Percentiles rank a stretch among this genome's conserved stretches.
Conservation (phyloP, 139 green algal genomes). For the Chlamydomonas sp. region DNA sequence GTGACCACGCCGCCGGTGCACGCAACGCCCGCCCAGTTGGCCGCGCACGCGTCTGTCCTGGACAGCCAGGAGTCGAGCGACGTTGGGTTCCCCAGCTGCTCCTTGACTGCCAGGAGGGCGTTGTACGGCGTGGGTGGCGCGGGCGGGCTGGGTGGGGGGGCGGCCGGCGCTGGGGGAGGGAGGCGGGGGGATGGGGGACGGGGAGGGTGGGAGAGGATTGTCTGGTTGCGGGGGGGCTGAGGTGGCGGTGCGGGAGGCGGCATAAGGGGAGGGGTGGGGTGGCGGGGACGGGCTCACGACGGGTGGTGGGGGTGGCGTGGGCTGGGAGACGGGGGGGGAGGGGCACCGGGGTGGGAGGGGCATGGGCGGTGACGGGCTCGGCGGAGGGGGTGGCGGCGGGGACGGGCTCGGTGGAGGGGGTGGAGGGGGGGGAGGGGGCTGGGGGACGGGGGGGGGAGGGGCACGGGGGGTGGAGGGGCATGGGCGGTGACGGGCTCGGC, state of each 20-base stretch:
- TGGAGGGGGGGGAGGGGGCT: too few relatives aligned
- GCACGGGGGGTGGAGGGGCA: too few relatives aligned
- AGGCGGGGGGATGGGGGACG: constrained; percentile 1
- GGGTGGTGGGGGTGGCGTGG: background rate
- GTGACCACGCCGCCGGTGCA: constrained; percentile 7
- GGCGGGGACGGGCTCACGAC: too few relatives aligned
- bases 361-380: too few relatives aligned
- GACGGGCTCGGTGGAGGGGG: too few relatives aligned
- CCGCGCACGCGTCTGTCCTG: background rate
- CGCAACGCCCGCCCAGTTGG: background rate
- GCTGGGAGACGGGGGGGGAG: background rate
- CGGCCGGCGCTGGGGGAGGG: background rate
- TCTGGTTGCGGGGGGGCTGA: background rate
- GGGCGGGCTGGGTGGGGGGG: too few relatives aligned
- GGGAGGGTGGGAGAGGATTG: background rate
- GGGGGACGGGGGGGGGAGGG: too few relatives aligned
- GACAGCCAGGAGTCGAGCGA: background rate
- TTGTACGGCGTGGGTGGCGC: constrained; percentile 11
- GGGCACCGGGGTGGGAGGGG: background rate
- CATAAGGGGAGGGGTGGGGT: background rate
- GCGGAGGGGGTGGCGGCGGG: too few relatives aligned
- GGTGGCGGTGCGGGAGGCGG: background rate
- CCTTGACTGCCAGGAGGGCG: constrained; percentile 14
- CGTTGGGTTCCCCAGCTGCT: constrained; percentile 1
- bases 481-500: too few relatives aligned